phyloP scores from a whole-genome alignment of 352 stramenopile genomes.

The Phytophthora cryptogea region DNA sequence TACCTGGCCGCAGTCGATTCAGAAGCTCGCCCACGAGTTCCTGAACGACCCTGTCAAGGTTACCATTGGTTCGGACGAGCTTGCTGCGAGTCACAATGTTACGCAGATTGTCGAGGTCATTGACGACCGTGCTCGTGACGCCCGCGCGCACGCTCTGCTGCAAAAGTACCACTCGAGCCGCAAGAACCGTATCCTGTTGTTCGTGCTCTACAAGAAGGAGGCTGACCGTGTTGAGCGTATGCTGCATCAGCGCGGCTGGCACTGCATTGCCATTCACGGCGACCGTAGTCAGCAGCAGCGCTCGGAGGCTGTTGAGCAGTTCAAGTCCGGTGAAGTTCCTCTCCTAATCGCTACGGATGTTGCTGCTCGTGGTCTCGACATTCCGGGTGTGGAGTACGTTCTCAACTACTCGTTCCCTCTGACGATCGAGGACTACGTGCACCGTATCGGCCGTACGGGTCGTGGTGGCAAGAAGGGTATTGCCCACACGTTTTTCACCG shows the following conservation, averaged over 20 bases:
- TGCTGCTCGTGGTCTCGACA: conserved; percentile 96
- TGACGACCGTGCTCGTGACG: conserved; percentile 91
- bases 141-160: conserved; percentile 90
- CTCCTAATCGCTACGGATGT: conserved; percentile 98
- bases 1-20: conserved; percentile 97
- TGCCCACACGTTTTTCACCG: conserved; percentile 98
- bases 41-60: conserved; percentile 94
- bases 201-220: conserved; percentile 99
- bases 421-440: conserved; percentile 98
- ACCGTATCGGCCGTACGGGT: conserved; percentile 94
- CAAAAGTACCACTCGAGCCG: conserved; percentile 91
- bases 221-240: conserved; percentile 94
- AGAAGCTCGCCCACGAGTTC: conserved; percentile 96
- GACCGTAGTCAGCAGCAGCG: conserved; percentile 95
- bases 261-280: conserved; percentile 95
- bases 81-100: conserved; percentile 96
- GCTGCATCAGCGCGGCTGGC: conserved; percentile 92
- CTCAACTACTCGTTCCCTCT: conserved; percentile 98
- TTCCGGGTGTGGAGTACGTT: conserved; percentile 96
- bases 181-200: conserved; percentile 95
- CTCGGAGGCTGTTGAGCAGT: conserved; percentile 92
- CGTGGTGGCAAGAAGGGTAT: conserved; percentile 95
- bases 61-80: conserved; percentile 93
- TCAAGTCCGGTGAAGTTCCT: conserved; percentile 94
- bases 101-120: conserved; percentile 95